A percentile compares a stretch with the other conserved stretches of the same genome.
Evolutionary conservation across 2,329 filamentous ascomycete species (phyloP).

Genomic region (Bipolaris cookei): DNA sequence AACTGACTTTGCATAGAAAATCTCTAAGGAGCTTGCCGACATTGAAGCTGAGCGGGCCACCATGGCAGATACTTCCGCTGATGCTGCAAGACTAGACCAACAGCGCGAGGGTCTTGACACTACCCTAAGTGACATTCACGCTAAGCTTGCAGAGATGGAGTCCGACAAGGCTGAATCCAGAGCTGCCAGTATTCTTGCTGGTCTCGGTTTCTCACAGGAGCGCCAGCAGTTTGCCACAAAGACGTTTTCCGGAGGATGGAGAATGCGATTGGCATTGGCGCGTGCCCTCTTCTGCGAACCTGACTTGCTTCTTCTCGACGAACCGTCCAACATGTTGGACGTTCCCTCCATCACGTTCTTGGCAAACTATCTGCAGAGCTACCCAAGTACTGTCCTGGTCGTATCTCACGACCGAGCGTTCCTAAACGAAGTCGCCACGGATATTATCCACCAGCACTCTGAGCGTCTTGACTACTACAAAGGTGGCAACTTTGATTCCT

Average conservation of each 20-base stretch:
- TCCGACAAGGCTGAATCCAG: constrained; percentile 97
- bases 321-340: constrained; percentile 99
- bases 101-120: constrained; percentile 90
- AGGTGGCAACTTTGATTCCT: constrained; percentile 80
- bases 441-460: constrained; percentile 98
- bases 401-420: constrained; percentile 99
- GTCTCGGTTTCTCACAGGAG: constrained; percentile 94
- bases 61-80: constrained; percentile 89
- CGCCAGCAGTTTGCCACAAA: constrained; percentile 91
- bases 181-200: constrained; percentile 93
- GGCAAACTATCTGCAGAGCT: constrained; percentile 90
- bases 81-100: constrained; percentile 82
- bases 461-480: constrained; percentile 98
- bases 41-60: constrained; percentile 78
- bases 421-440: constrained; percentile 97
- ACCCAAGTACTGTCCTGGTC: constrained; percentile 93
- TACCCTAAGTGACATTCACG: constrained; percentile 88
- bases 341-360: constrained; percentile 99
- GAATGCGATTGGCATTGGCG: constrained; percentile 94
- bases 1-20: constrained; percentile 63
- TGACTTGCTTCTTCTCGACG: constrained; percentile 92
- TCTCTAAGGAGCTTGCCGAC: constrained; percentile 73
- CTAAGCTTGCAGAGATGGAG: constrained; percentile 96
- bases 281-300: constrained; percentile 97
- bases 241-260: constrained; percentile 99